Base-by-base conservation (phyloP, 768 basidiomycete species). In the Stropharia rugosoannulata region DNA sequence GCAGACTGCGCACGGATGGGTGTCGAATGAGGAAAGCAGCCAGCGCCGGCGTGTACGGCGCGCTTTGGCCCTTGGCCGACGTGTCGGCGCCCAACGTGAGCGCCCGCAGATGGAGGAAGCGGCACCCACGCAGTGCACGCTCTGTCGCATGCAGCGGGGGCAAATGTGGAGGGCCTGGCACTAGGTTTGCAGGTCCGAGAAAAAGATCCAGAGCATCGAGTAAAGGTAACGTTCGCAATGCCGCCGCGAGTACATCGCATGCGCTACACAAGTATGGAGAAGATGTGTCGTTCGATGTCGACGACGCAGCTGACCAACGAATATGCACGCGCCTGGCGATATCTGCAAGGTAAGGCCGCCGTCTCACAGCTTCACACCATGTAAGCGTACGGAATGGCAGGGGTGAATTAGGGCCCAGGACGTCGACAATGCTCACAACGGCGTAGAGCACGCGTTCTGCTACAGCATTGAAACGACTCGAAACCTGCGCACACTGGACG, bases 381-480 rank as follows among this genome's bases (percentile, higher is more conserved):
- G 71, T 68, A 2, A 77, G 64, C 0, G 83, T 84, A 43, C 68
- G 73, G 57, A 64, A 65, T 2, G 77, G 80, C 11, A 68, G 55
- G 18, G 77, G 75, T 4, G 75, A 72, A 11, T 74, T 60, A 45
- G 70, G 68, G 5, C 77, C 73, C 49, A 86, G 66, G 25, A 64
- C 54, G 60, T 87, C 85, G 51, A 66, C 69, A 58, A 87, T 75
- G 57, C 61, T 60, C 57, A 85, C 72, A 49, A 75, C 74, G 10
- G 83, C 68, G 64, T 87, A 86, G 36, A 87, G 79, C 18, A 82
- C 63, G 54, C 80, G 80, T 66, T 86, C 85, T 2, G 83, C 83
- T 37, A 85, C 78, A 35, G 74, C 79, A 64, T 74, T 76, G 65
- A 76, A 78, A 10, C 68, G 69, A 44, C 64, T 73, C n/a, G 79